Evolutionary conservation across 2,329 filamentous ascomycete genomes (phyloP).

Genomic region (Mycosphaerella sp.): DNA sequence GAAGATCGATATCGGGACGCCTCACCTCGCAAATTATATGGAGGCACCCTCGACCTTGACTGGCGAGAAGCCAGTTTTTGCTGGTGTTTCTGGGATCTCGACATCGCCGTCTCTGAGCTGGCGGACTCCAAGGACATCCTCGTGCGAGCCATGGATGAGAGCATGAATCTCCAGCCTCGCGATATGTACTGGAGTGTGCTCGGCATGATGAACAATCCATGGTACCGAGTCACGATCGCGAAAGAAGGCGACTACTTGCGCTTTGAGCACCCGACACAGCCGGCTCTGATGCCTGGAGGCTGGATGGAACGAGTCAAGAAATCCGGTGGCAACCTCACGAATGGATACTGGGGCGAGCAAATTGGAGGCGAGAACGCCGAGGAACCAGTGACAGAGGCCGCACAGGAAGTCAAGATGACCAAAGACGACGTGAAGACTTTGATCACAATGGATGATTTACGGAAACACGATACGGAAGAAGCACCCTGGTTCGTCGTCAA

Average conservation of each 20-base stretch:
- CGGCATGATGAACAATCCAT: constrained; percentile 98
- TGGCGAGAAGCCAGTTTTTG: constrained; percentile 80
- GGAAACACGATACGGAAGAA: constrained; percentile 57
- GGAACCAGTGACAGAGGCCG: constrained; percentile 43
- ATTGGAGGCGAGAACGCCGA: constrained; percentile 47
- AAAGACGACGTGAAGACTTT: constrained; percentile 57
- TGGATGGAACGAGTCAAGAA: constrained; percentile 95
- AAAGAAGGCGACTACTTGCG: constrained; percentile 58
- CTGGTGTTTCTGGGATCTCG: constrained; percentile 86
- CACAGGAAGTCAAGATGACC: constrained; percentile 69
- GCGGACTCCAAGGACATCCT: constrained; percentile 63
- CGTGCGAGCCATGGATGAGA: constrained; percentile 83
- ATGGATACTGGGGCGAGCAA: constrained; percentile 79
- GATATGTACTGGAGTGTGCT: constrained; percentile 97
- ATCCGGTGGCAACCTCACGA: constrained; percentile 68
- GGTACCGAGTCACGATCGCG: constrained; percentile 75
- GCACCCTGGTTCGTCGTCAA: constrained; percentile 84
- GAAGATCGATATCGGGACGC: constrained; percentile 75
- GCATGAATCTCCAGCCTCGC: constrained; percentile 75
- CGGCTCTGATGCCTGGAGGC: constrained; percentile 67
- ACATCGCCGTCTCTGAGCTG: constrained; percentile 59
- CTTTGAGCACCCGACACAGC: constrained; percentile 87
- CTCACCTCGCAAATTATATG: constrained; percentile 61
- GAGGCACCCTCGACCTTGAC: constrained; percentile 70
- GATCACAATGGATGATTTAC: constrained; percentile 67